Evolutionary conservation across 2,329 filamentous ascomycete species (phyloP), one percentile per base, ranked within the genome.

Genomic region (Paraphoma chrysanthemicola): DNA sequence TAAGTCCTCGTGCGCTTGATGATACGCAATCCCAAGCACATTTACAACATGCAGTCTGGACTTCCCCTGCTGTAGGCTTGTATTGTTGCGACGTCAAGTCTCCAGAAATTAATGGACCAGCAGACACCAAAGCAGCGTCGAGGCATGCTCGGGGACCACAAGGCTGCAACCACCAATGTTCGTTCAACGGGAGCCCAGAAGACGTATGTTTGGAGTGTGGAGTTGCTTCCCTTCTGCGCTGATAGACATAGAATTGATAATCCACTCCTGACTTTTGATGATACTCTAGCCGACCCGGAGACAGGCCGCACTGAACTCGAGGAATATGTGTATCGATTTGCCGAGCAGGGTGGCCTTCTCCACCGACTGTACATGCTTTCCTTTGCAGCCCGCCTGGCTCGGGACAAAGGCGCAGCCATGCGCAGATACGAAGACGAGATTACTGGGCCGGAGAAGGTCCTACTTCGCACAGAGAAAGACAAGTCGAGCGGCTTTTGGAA

Each of bases 341-440:
- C 59, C 11, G 30, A 39, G 3, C 38, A 57, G 18, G 52, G 51
- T 23, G 51, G 51, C 23, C 48, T 68, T 5, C 51, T 59, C 50
- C 63, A 68, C 42, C 48, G 56, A 14, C 62, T 56, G 44, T 60
- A 68, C 6, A 36, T 68, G 39, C 52, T 68, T 12, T 28, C 54
- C 1, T 65, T 65, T 29, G 65, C 63, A n/a, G 63, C 65, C 31
- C 59, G 65, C 10, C 55, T 68, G n/a, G 65, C 65, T 39, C 50
- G 65, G 41, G 62, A 68, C 36, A 62, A 64, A 38, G 51, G 65
- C 48, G 63, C 58, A 33, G 52, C 65, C 17, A 45, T 67, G 44
- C 57, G 45, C 14, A 53, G 58, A 48, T 68, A 68, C 43, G 54
- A 52, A 9, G 48, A 48, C 30, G 62, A 67, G 46, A 54, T 68